Evolutionary conservation across 2,329 filamentous ascomycete genomes (phyloP), one percentile per base, ranked within the genome.

Genomic region (Tolypocladium amazonense): DNA sequence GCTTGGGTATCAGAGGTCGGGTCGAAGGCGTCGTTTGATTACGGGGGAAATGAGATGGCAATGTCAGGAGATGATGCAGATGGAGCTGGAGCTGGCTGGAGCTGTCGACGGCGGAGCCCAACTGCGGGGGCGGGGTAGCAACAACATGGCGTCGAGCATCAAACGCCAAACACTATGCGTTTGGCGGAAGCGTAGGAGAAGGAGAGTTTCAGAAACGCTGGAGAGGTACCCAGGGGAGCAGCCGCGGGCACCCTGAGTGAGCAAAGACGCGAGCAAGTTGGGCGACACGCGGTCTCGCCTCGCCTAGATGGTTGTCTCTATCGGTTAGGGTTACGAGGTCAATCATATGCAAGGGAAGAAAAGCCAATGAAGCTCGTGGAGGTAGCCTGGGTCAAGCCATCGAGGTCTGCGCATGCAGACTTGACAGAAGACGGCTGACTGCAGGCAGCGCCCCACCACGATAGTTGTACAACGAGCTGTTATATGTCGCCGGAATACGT

Each of bases 71-170:
- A 50, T 50, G 47, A 33, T 30, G 47, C 47, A 52, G 47, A 20
- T 20, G 47, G 25, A 30, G 47, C 27, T 53, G 18, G 18, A 33
- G 27, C 27, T 35, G 33, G 33, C 33, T 35, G 50, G 27, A 53
- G 50, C 27, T 35, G 50, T 35, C 50, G 27, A 23, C 3, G 50
- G 50, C 30, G 6, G 50, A 35, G 59, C 57, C 59, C 39, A 59
- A 60, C 61, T 61, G 62, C 61, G 62, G 62, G 61, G 62, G 62
- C 59, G 62, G 62, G 62, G 59, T 47, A 58, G 23, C 58, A 41
- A 37, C 37, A 8, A 23, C 23, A 56, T 50, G 50, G 45, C 53
- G 35, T 25, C 2, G 12, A 33, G 35, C 35, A 14, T 11, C 35
- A 56, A 23, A 56, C 18, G 20, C 4, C 50, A 54, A 35, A 53